Evolutionary conservation across 2,329 filamentous ascomycete species (phyloP).

Genomic region (Aureobasidium sp.): DNA sequence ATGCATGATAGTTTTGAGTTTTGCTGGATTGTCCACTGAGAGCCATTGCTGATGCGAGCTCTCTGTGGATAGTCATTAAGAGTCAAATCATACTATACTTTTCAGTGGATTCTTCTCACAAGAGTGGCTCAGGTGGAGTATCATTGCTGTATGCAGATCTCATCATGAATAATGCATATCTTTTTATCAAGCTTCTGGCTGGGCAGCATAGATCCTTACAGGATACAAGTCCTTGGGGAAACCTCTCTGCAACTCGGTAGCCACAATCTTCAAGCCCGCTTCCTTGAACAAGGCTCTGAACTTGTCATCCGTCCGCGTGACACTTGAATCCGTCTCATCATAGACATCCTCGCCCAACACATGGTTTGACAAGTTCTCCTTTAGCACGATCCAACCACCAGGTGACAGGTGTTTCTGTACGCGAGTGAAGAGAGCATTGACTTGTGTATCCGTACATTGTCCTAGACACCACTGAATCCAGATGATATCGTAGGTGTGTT

Average conservation of each 20-base stretch:
- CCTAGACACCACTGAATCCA: constrained; percentile 91
- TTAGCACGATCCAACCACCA: constrained; percentile 60
- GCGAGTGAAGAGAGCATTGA: constrained; percentile 59
- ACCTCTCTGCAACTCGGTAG: constrained; percentile 64
- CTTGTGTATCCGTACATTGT: constrained; percentile 67
- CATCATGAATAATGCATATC: background rate
- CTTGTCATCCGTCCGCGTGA: constrained; percentile 69
- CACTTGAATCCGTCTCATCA: constrained; percentile 67
- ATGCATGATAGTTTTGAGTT: background rate
- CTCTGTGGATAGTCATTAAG: background rate
- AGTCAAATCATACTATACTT: background rate
- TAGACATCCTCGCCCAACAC: constrained; percentile 56
- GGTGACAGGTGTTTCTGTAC: constrained; percentile 36
- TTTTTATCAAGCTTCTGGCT: constrained; percentile 34
- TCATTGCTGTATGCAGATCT: background rate
- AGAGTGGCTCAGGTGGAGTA: background rate
- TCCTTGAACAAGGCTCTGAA: constrained; percentile 63
- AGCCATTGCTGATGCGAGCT: background rate
- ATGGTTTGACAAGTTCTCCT: constrained; percentile 67
- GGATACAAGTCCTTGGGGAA: constrained; percentile 64
- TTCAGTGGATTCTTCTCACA: background rate
- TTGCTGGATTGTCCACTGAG: background rate
- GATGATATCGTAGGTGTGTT: constrained; percentile 64
- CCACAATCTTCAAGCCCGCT: constrained; percentile 62
- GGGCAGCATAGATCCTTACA: constrained; percentile 71